A percentile compares a stretch with the other conserved stretches of the same genome.
Evolutionary conservation across 2,329 filamentous ascomycete species (phyloP).

Genomic region (Coleophoma eucalyptorum): DNA sequence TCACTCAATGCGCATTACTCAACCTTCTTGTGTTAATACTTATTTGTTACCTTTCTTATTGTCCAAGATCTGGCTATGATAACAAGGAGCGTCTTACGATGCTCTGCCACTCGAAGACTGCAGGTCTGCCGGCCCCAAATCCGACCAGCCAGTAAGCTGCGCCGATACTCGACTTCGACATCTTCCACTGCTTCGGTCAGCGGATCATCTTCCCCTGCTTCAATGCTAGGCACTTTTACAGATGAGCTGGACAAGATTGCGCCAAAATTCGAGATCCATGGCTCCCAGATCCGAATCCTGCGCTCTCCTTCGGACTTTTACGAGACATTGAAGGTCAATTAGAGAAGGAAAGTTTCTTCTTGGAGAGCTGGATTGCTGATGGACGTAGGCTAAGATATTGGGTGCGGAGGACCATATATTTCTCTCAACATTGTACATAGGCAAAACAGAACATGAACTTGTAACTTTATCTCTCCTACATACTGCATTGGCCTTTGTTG

Average conservation of each 20-base stretch:
- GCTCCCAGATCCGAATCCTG: conserved; percentile 76
- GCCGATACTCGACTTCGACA: conserved; percentile 25
- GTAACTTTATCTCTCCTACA: conserved; percentile 34
- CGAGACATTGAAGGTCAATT: conserved; percentile 74
- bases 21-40: not conserved
- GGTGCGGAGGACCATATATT: conserved; percentile 78
- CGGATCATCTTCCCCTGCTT: conserved; percentile 45
- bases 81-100: conserved; percentile 28
- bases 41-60: not conserved
- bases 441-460: conserved; percentile 86
- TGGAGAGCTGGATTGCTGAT: conserved; percentile 19
- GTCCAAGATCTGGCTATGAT: conserved; percentile 25
- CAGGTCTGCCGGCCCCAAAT: conserved; percentile 15
- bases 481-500: conserved; percentile 2
- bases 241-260: conserved; percentile 82
- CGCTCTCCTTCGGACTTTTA: conserved; percentile 87
- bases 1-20: not conserved
- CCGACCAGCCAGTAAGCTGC: conserved; percentile 16
- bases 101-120: conserved; percentile 23
- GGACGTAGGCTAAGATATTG: conserved; percentile 68
- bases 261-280: conserved; percentile 83
- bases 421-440: conserved; percentile 94
- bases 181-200: conserved; percentile 10
- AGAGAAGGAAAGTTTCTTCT: not conserved
- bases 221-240: conserved; percentile 55